Conservation (phyloP, 768 basidiomycete species). For the Lentinula sp. region DNA sequence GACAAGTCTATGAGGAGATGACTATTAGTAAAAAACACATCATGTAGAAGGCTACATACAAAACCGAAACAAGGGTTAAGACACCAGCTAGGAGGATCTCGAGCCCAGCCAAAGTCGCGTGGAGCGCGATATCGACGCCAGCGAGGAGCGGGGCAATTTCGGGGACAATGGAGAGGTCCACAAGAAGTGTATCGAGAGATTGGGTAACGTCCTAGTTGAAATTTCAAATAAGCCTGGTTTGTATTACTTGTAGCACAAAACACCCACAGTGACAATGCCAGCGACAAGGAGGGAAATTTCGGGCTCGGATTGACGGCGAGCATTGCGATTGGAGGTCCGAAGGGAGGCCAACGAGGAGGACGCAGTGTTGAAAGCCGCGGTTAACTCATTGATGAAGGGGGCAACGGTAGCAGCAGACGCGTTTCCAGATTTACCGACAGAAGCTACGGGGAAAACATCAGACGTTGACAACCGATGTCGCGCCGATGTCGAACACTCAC, state of each 20-base stretch:
- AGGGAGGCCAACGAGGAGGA: slow-evolving; percentile 14
- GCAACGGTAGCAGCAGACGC: slow-evolving; percentile 14
- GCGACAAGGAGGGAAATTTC: slow-evolving; percentile 21
- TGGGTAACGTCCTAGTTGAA: slow-evolving; percentile 13
- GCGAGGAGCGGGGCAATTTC: slow-evolving; percentile 14
- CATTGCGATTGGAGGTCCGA: neutral
- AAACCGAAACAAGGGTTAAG: slow-evolving; percentile 19
- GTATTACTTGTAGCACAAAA: neutral
- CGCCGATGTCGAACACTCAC: neutral
- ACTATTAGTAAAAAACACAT: too few species aligned
- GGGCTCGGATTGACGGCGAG: slow-evolving; percentile 17
- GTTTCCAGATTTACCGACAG: slow-evolving; percentile 9
- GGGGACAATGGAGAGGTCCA: slow-evolving; percentile 13
- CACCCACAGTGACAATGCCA: slow-evolving; percentile 17
- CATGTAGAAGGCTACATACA: slow-evolving; percentile 11
- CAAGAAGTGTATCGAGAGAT: slow-evolving; percentile 16
- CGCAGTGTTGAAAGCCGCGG: slow-evolving; percentile 16
- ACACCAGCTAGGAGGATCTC: slow-evolving; percentile 22
- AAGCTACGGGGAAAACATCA: neutral
- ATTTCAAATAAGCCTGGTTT: neutral
- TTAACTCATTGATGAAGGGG: slow-evolving; percentile 17
- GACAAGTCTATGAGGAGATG: neutral
- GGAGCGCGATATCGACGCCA: slow-evolving; percentile 19
- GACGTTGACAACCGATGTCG: neutral
- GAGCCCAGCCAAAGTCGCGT: slow-evolving; percentile 17